Evolutionary conservation across 163 green algal genomes (phyloP), one percentile per base, ranked within the genome.

Genomic region (Chloromonas sp.): DNA sequence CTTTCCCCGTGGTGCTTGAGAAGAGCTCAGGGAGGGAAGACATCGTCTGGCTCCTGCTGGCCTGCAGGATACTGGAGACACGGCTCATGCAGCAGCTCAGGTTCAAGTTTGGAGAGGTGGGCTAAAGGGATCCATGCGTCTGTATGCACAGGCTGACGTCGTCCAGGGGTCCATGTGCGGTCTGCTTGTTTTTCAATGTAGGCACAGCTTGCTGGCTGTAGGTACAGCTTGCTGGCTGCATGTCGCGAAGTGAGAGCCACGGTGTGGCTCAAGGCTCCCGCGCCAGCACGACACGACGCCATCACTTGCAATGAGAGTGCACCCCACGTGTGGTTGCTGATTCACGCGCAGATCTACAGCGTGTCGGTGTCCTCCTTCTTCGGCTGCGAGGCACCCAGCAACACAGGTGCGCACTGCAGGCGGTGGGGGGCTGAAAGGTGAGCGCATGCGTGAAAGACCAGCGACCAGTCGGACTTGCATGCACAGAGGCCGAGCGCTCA

Each of bases 51-150:
- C 78, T 95, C 61, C 60, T 36, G 58, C 85, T 95, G 61, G 80
- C 82, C 60, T 94, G 90, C 84, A 86, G 90, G 82, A 85, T 96
- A 36, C 86, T 97, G 87, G 94, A 97, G 89, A 95, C 90, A 15
- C 88, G 88, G 0, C 90, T 98, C 57, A 85, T 95, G 80, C 89
- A 93, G 88, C 79, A 90, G 78, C 87, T 97, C 84, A 86, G 94
- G 2, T 97, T 97, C 88, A 88, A 95, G 85, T 89, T 88, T 79
- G 87, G 90, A 2, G 88, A 94, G 82, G 90, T 97, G 76, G 95
- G 71, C 71, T 2, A 11, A 11, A 76, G 66, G 66, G 66, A 8
- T 76, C 8, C 66, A 11, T 76, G 66, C 5, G 66, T 8, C 66
- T n/a, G 66, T 11, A 76, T 76, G 66, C 66, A 76, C 8, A 36